Percentiles rank a stretch among this genome's conserved stretches.
These are phyloP conservation scores for Micractinium sp. DNA, from an alignment of 139 green algal species.

Conservation along the genomic window DNA sequence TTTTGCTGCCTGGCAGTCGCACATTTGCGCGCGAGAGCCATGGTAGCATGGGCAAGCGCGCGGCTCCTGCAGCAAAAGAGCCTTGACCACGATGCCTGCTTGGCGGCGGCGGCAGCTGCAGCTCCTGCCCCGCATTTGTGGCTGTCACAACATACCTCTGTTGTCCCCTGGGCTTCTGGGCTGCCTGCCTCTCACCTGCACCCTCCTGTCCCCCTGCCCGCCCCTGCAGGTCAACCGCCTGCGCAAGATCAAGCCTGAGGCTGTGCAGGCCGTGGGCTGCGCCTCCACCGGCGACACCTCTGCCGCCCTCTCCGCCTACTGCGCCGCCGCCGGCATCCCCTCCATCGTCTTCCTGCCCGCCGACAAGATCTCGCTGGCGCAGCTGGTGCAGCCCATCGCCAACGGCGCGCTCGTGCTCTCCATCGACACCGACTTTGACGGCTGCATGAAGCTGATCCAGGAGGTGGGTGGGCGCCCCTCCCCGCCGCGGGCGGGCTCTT, in stretches of 20 bases:
- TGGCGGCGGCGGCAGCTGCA: too few species aligned
- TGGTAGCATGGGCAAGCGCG: too few species aligned
- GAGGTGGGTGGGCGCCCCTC: constrained; percentile 72
- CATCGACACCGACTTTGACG: constrained; percentile 99
- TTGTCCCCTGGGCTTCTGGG: too few species aligned
- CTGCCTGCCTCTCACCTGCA: too few species aligned
- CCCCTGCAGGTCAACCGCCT: constrained; percentile 78
- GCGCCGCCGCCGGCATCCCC: constrained; percentile 92
- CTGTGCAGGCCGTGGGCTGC: constrained; percentile 95
- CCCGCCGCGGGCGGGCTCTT: too few species aligned
- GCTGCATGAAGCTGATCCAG: constrained; percentile 99
- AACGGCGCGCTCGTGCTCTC: constrained; percentile 97
- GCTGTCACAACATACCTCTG: too few species aligned
- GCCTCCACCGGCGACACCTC: constrained; percentile 99
- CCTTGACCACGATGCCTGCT: too few species aligned
- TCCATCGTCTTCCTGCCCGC: constrained; percentile 99
- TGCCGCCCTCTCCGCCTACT: constrained; percentile 97
- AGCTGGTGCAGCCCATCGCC: constrained; percentile 99
- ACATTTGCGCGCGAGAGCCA: too few species aligned
- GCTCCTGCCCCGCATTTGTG: too few species aligned
- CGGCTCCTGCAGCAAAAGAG: too few species aligned
- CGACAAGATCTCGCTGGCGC: constrained; percentile 98
- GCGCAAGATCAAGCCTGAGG: constrained; percentile 84
- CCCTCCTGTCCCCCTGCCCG: too few species aligned
- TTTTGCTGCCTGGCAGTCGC: too few species aligned